phyloP scores from a whole-genome alignment of 495 filamentous ascomycete species.

The Annulohypoxylon maeteangense region DNA sequence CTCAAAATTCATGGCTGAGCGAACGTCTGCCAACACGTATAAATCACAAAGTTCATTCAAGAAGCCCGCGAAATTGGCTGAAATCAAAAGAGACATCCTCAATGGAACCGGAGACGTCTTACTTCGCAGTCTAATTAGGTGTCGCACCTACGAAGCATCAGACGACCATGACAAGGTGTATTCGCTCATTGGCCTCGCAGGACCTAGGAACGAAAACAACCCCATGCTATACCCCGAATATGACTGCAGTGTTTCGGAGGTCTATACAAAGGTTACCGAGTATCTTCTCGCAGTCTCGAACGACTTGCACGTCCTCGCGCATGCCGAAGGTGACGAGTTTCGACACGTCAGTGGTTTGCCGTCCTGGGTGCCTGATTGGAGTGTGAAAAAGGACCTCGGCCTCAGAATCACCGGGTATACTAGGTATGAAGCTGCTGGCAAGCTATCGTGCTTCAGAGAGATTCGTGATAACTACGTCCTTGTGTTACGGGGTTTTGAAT shows the following conservation, averaged over 20 bases:
- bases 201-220: background rate
- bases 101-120: background rate
- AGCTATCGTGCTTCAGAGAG: constrained; percentile 21
- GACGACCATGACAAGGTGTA: constrained; percentile 33
- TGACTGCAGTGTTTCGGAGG: constrained; percentile 4
- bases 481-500: constrained; percentile 22
- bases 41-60: constrained; percentile 27
- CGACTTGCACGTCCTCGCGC: constrained; percentile 32
- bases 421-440: constrained; percentile 29
- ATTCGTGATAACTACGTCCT: background rate
- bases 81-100: constrained; percentile 14
- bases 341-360: background rate
- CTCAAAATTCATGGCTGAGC: constrained; percentile 18
- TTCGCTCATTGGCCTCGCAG: constrained; percentile 28
- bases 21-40: constrained; percentile 19
- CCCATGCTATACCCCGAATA: constrained; percentile 17
- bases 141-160: constrained; percentile 36
- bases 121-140: constrained; percentile 32
- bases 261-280: constrained; percentile 27
- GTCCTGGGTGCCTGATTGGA: constrained; percentile 39
- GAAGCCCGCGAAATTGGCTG: constrained; percentile 31
- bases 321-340: constrained; percentile 32
- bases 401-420: constrained; percentile 36
- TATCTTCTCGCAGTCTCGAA: constrained; percentile 20
- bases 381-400: constrained; percentile 33